Conservation (phyloP, 2,329 filamentous ascomycete genomes). For the Clonostachys chloroleuca region DNA sequence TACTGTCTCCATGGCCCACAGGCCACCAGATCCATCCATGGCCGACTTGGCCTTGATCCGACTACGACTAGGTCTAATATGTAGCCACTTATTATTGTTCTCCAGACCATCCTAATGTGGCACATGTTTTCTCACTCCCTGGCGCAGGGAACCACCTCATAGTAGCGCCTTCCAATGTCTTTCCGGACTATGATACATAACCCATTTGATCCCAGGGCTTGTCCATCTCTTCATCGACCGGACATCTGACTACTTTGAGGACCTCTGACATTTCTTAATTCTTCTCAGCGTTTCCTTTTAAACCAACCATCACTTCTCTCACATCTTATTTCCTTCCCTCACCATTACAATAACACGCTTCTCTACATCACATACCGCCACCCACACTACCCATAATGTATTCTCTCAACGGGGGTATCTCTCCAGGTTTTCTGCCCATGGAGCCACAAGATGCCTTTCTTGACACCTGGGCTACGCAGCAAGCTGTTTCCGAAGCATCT, state of each 20-base stretch:
- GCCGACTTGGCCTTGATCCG: no score
- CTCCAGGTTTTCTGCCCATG: constrained; percentile 15
- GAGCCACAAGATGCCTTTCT: constrained; percentile 33
- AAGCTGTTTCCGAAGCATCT: constrained; percentile 37
- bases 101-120: no score
- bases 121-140: no score
- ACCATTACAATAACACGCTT: neutral
- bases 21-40: constrained; percentile 1
- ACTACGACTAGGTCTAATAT: no score
- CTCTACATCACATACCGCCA: neutral
- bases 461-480: constrained; percentile 48
- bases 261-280: no score
- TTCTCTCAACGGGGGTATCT: constrained; percentile 2
- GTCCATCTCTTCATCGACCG: neutral
- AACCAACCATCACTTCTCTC: neutral
- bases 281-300: no score
- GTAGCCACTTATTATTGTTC: no score
- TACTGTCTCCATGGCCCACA: constrained; percentile 1
- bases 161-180: no score
- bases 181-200: constrained; percentile 1
- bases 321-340: constrained; percentile 1
- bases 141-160: no score
- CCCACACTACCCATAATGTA: constrained; percentile 3
- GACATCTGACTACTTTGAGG: neutral
- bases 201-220: neutral